Conservation (phyloP, 805 yeast genomes). For the Vanderwaltozyma tropicalis region DNA sequence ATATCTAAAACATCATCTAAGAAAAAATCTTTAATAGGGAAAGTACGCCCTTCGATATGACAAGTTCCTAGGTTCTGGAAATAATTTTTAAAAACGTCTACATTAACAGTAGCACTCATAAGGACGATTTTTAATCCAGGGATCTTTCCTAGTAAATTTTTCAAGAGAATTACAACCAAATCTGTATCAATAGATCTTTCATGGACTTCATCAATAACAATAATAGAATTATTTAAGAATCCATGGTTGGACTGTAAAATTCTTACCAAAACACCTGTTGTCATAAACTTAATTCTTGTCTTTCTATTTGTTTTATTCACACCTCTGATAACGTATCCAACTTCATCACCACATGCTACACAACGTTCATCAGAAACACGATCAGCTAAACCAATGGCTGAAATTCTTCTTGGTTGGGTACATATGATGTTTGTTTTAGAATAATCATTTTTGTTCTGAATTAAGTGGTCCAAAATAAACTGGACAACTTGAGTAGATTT, state of each 20-base stretch:
- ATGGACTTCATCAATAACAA: constrained; percentile 92
- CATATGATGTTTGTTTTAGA: constrained; percentile 53
- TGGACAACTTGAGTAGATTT: constrained; percentile 93
- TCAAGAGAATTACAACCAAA: constrained; percentile 66
- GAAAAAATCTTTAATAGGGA: constrained; percentile 73
- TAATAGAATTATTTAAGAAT: constrained; percentile 45
- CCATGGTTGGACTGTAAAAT: constrained; percentile 51
- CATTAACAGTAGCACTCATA: constrained; percentile 92
- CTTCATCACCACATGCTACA: constrained; percentile 42
- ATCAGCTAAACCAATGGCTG: constrained; percentile 90
- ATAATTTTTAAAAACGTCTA: constrained; percentile 53
- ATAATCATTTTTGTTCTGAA: constrained; percentile 36
- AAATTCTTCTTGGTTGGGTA: constrained; percentile 93
- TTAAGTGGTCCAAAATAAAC: constrained; percentile 64
- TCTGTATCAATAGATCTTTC: constrained; percentile 90
- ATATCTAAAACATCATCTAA: constrained; percentile 54
- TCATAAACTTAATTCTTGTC: constrained; percentile 78
- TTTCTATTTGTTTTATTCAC: constrained; percentile 52
- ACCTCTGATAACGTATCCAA: constrained; percentile 86
- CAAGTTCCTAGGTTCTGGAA: constrained; percentile 53
- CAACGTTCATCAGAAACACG: constrained; percentile 78
- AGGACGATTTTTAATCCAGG: constrained; percentile 56
- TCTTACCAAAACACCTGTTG: constrained; percentile 84
- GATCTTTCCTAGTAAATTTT: constrained; percentile 39
- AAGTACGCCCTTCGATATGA: constrained; percentile 88